A percentile compares a stretch with the other conserved stretches of the same genome.
Conservation (phyloP, 2,329 filamentous ascomycete genomes). For the Dactylellina drechsleri region DNA sequence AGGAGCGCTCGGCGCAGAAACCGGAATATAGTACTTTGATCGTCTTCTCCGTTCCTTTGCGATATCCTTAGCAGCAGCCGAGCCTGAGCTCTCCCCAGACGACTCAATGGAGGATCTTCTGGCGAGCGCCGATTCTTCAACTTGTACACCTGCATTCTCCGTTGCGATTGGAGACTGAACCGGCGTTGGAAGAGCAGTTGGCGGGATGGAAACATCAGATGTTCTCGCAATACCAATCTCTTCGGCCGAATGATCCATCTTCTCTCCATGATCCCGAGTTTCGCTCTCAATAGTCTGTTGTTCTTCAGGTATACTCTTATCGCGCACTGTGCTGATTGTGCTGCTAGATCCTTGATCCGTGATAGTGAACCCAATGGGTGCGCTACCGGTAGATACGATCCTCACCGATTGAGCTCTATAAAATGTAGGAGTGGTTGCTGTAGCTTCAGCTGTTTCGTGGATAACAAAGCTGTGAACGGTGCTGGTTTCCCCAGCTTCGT, state of each 20-base stretch:
- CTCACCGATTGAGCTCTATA: conserved; percentile 45
- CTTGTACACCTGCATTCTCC: conserved; percentile 15
- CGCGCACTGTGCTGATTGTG: conserved; percentile 42
- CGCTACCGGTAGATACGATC: conserved; percentile 49
- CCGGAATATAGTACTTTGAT: conserved; percentile 50
- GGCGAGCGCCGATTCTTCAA: conserved; percentile 7
- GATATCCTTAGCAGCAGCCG: conserved; percentile 32
- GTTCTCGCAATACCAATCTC: conserved; percentile 64
- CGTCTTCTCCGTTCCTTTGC: conserved; percentile 38
- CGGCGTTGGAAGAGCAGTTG: conserved; percentile 40
- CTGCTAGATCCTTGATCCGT: conserved; percentile 44
- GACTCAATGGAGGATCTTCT: conserved; percentile 30
- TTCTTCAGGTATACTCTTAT: conserved; percentile 13
- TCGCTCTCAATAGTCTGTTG: conserved; percentile 25
- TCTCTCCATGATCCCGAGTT: conserved; percentile 12
- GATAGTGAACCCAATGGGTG: conserved; percentile 45
- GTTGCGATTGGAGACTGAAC: conserved; percentile 38
- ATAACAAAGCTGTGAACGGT: conserved; percentile 46
- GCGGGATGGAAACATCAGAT: conserved; percentile 59
- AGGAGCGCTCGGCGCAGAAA: conserved; percentile 39
- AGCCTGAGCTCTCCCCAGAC: conserved; percentile 26
- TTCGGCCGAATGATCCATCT: conserved; percentile 26
- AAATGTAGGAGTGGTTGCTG: conserved; percentile 47
- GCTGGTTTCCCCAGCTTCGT: conserved; percentile 45
- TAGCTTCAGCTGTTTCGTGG: conserved; percentile 49